Evolutionary conservation across 2,329 filamentous ascomycete genomes (phyloP), one percentile per base, ranked within the genome.

Genomic region (Metarhizium guizhouense): DNA sequence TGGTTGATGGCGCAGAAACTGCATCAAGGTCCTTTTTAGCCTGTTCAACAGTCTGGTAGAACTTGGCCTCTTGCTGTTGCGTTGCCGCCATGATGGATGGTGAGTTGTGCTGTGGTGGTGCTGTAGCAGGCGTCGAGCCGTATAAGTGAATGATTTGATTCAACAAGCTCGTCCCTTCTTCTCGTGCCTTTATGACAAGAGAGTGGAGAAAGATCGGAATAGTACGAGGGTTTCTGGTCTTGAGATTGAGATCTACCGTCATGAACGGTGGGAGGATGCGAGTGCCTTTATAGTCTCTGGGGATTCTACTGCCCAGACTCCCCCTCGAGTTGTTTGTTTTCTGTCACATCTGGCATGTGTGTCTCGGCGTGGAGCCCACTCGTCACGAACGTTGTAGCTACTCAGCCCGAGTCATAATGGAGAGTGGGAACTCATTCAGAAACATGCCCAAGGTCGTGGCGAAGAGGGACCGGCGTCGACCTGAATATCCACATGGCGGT

Each of bases 181-280:
- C 20, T 25, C 43, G 20, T 47, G 43, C 7, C 43, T 47, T 20
- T 13, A 10, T 25, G 7, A 47, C 43, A 13, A 13, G 43, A n/a
- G 20, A 42, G 18, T 55, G 55, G 52, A 50, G 42, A 47, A 25
- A 25, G 25, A 25, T 25, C 25, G 25, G 25, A 25, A 25, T 25
- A 25, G 25, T 25, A 25, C 25, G 25, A 25, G 25, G 25, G 25
- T 25, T 25, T 25, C 25, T 25, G 25, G 25, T 25, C 25, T 25
- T 1, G 25, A 25, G 4, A 25, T 25, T 25, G 25, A 25, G 25
- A 43, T 60, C 62, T 70, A 72, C 70, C 70, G 70, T 72, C 68
- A 67, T 61, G 68, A 72, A 73, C 70, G 70, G 70, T 72, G 68
- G 68, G 67, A 66, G 62, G 58, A 51, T 56, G 55, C 53, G 54